Base-by-base conservation (phyloP, 2,329 filamentous ascomycete species). In the Aspergillus alliaceus region DNA sequence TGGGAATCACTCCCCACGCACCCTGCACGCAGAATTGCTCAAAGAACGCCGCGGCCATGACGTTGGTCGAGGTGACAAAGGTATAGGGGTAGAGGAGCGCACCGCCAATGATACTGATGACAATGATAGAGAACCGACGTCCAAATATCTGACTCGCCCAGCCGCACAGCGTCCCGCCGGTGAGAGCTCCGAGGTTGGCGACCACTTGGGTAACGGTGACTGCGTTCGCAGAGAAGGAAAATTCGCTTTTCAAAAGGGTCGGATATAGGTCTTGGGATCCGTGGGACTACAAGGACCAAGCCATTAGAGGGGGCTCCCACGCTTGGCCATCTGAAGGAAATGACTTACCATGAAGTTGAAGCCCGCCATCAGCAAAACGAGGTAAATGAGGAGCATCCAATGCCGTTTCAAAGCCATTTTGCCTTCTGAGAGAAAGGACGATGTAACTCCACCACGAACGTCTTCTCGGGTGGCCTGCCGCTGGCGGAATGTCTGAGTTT, bases 331-430 rank as follows among this genome's bases (percentile, higher is more conserved):
- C 40, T 8, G 12, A 47, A 42, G 11, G 7, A 40, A n/a, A 27
- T 14, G 50, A 62, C 69, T 56, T 64, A 79, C 77, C 89, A 95
- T 92, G 70, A 95, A 96, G 76, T 96, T 96, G 80, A 96, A 95
- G 4, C 91, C 91, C 1, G 90, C 88, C 90, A 96, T 96, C 37
- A 96, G 80, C 20, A 96, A 79, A 6, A 96, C 90, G 56, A 96
- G 80, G 75, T 96, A 96, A 34, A 86, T 78, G 55, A 96, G 79
- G 2, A 96, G 75, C 14, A 91, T 62, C 92, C 92, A 96, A 74
- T 96, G 90, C 11, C 85, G 84, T 73, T 85, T 88, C 29, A 96
- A 69, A 0, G 91, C 91, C 0, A 93, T 84, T 66, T 90, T 90
- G 59, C 90, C 91, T 75, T 96, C 91, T 1, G 82, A 76, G 25